These are phyloP conservation scores for Monosporascus sp. DNA, from an alignment of 2,329 filamentous ascomycete species.

Conservation along the genomic window DNA sequence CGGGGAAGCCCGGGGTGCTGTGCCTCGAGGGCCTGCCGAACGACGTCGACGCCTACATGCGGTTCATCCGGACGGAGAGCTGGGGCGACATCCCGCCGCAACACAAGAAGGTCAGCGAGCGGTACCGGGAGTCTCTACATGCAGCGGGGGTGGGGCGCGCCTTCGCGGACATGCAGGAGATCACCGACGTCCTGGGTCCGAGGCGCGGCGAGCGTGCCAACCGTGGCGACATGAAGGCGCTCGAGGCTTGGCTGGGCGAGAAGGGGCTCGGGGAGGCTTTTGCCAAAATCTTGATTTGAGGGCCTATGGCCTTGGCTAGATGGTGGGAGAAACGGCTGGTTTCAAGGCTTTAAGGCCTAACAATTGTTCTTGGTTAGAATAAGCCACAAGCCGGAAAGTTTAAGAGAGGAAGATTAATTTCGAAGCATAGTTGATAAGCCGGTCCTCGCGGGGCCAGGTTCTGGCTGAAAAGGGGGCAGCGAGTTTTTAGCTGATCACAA, in stretches of 20 bases:
- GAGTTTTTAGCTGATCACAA: no score
- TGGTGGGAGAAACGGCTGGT: no score
- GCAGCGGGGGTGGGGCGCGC: conserved; percentile 25
- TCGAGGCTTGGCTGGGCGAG: conserved; percentile 44
- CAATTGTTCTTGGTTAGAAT: no score
- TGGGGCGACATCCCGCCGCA: conserved; percentile 58
- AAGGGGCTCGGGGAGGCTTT: conserved; percentile 40
- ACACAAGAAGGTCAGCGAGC: conserved; percentile 58
- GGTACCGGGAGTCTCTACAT: conserved; percentile 36
- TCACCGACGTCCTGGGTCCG: conserved; percentile 45
- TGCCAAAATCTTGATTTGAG: conserved; percentile 32
- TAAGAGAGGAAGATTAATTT: no score
- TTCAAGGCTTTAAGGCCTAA: no score
- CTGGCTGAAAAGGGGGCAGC: no score
- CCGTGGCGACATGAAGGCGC: conserved; percentile 46
- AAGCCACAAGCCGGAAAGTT: no score
- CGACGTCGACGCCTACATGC: conserved; percentile 54
- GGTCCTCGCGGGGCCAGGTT: no score
- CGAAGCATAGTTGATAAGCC: no score
- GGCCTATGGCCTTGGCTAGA: neutral
- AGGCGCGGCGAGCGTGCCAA: conserved; percentile 44
- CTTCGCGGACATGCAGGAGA: conserved; percentile 52
- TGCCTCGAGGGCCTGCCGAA: conserved; percentile 45
- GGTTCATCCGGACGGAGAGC: conserved; percentile 57
- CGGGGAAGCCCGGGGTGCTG: conserved; percentile 53